phyloP scores from a whole-genome alignment of 2,329 filamentous ascomycete species.

The Sarocladium brachiariae region DNA sequence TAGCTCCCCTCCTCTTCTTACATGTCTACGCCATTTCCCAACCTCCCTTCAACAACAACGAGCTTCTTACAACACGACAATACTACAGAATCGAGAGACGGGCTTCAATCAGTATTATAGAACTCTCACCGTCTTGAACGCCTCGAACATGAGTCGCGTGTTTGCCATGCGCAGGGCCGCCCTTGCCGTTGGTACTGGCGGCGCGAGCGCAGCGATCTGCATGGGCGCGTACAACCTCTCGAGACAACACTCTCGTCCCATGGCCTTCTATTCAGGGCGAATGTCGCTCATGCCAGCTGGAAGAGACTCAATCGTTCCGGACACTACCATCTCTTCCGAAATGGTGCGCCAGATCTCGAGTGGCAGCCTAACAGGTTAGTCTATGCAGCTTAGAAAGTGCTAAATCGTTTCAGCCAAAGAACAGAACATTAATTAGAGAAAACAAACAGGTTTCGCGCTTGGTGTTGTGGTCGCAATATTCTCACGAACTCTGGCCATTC shows the following conservation, averaged over 20 bases:
- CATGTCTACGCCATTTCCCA: neutral
- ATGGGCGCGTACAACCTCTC: constrained; percentile 5
- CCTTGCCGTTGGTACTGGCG: constrained; percentile 1
- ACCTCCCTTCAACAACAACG: too few relatives aligned
- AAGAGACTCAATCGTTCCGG: constrained; percentile 13
- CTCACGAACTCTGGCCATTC: constrained; percentile 60
- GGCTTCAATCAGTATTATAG: neutral
- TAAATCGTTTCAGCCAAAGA: too few relatives aligned
- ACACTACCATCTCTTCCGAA: constrained; percentile 19
- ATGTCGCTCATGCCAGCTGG: constrained; percentile 1
- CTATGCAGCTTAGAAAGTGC: too few relatives aligned
- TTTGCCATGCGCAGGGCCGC: constrained; percentile 5
- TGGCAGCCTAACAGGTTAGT: constrained; percentile 44
- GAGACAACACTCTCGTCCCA: neutral
- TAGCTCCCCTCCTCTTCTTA: too few relatives aligned
- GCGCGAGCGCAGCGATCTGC: neutral
- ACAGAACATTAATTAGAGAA: too few relatives aligned
- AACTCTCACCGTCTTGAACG: too few relatives aligned
- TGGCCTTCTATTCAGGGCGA: neutral
- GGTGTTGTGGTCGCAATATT: constrained; percentile 64
- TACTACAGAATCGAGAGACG: neutral
- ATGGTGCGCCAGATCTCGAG: constrained; percentile 44
- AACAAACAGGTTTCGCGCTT: constrained; percentile 53
- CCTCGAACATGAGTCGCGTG: neutral
- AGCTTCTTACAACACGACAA: neutral